Base-by-base conservation (phyloP, 495 filamentous ascomycete genomes). In the Penicillium lagena region DNA sequence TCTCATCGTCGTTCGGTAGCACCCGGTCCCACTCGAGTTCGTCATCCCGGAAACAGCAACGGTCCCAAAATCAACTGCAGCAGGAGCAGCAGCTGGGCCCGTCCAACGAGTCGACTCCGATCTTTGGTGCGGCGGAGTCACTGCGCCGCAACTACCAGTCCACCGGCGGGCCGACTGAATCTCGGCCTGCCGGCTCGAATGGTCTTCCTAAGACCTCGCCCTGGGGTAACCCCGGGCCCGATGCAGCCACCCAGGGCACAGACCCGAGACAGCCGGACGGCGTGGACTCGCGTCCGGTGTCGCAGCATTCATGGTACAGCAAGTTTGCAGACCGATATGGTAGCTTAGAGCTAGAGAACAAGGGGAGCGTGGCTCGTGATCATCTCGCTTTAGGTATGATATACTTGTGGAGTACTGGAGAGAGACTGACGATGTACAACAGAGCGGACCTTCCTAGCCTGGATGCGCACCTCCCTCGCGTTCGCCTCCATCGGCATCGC, bases 401-500 rank as follows among this genome's bases (percentile, higher is more conserved):
- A 45, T 12, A 22, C 12, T 36, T 22, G 22, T 22, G 22, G 22
- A 22, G 22, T 22, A 22, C 22, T 22, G 2, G 22, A 22, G 22
- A 22, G 22, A 6, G 36, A 57, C 35, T 11, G n/a, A 30, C 17
- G 4, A 28, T 13, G 33, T 44, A 6, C 8, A 43, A 22, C 56
- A 96, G 93, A 98, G 66, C 83, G 93, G 28, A 98, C 93, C 3
- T 98, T 97, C 65, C 80, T 98, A 14, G 93, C 93, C 39, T 98
- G 93, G 93, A 79, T 98, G 37, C 81, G 93, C 37, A 98, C 93
- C 12, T 96, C 90, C 14, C 77, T 98, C 35, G 89, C 91, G 38
- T 98, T 98, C 60, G 94, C 93, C 32, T 89, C 84, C 39, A 98
- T 98, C 55, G 93, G 93, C 44, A 90, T 98, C 48, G 93, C 91